Conservation (phyloP, 371 early-diverging fungal species). For the Catenaria anguillulae region DNA sequence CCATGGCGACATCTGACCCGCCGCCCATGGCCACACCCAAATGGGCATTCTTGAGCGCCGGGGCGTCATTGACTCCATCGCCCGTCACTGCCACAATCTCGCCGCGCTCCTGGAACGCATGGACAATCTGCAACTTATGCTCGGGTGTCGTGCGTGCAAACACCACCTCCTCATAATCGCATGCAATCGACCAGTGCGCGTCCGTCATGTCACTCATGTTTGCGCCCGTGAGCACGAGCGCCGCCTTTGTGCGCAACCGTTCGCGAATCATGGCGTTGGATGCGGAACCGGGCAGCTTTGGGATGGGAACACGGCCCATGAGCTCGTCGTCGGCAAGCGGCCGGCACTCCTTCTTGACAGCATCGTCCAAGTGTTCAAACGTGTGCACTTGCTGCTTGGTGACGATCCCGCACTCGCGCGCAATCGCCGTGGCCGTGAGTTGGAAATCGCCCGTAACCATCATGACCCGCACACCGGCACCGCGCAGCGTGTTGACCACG, state of each 20-base stretch:
- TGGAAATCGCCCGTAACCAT: constrained; percentile 67
- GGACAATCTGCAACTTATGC: constrained; percentile 74
- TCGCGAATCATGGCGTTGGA: not conserved
- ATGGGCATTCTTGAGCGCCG: constrained; percentile 60
- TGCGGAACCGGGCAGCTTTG: not conserved
- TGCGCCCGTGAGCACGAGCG: not conserved
- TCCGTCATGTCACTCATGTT: not conserved
- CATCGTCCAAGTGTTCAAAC: not conserved
- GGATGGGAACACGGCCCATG: not conserved
- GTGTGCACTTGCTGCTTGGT: constrained; percentile 22
- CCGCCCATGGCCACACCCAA: constrained; percentile 64
- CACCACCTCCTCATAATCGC: constrained; percentile 53
- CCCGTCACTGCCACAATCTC: constrained; percentile 81
- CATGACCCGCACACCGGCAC: constrained; percentile 52
- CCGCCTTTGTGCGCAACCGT: not conserved
- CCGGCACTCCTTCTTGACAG: no score
- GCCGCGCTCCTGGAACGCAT: constrained; percentile 54
- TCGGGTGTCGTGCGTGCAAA: constrained; percentile 86
- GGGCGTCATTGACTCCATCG: constrained; percentile 93
- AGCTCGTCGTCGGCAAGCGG: no score
- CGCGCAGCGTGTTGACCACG: constrained; percentile 34
- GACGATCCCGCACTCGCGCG: constrained; percentile 48
- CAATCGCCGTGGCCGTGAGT: constrained; percentile 52
- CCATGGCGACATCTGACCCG: constrained; percentile 62
- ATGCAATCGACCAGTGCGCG: not conserved